Conservation (phyloP, 2,329 filamentous ascomycete species). For the Endothia cerciana region DNA sequence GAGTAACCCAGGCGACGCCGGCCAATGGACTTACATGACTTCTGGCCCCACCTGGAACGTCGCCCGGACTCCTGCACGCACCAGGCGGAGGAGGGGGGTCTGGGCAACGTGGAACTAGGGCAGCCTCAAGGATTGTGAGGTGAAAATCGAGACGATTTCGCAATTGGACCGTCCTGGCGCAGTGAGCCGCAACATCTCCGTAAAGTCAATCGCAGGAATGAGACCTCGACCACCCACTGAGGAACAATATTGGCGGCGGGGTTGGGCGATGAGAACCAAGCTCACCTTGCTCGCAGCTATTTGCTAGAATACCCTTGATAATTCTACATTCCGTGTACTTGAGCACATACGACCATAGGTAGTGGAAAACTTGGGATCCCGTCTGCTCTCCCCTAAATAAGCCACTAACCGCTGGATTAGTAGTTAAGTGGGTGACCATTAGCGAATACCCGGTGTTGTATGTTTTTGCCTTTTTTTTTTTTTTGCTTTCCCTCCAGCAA, state of each 20-base stretch:
- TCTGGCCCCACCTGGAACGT: background rate
- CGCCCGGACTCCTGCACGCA: background rate
- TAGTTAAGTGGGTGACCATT: slow-evolving; percentile 10
- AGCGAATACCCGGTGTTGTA: slow-evolving; percentile 10
- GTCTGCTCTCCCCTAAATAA: slow-evolving; percentile 8
- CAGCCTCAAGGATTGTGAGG: background rate
- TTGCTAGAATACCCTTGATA: background rate
- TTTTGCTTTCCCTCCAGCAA: background rate
- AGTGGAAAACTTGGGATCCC: slow-evolving; percentile 7
- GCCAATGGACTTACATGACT: slow-evolving; percentile 5
- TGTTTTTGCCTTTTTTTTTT: background rate
- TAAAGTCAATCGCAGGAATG: too few relatives aligned
- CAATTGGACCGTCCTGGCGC: too few relatives aligned
- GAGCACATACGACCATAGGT: slow-evolving; percentile 4
- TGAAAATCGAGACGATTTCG: too few relatives aligned
- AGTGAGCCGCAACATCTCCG: too few relatives aligned
- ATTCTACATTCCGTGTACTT: fast-evolving
- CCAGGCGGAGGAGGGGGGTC: background rate
- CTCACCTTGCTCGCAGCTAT: too few relatives aligned
- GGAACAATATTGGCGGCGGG: too few relatives aligned
- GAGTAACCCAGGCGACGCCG: background rate
- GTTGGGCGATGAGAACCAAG: too few relatives aligned
- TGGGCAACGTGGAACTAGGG: background rate
- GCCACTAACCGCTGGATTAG: slow-evolving; percentile 5
- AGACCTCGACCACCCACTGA: too few relatives aligned